Evolutionary conservation across 2,329 filamentous ascomycete species (phyloP), one percentile per base, ranked within the genome.

Genomic region (Pleurostoma richardsiae): DNA sequence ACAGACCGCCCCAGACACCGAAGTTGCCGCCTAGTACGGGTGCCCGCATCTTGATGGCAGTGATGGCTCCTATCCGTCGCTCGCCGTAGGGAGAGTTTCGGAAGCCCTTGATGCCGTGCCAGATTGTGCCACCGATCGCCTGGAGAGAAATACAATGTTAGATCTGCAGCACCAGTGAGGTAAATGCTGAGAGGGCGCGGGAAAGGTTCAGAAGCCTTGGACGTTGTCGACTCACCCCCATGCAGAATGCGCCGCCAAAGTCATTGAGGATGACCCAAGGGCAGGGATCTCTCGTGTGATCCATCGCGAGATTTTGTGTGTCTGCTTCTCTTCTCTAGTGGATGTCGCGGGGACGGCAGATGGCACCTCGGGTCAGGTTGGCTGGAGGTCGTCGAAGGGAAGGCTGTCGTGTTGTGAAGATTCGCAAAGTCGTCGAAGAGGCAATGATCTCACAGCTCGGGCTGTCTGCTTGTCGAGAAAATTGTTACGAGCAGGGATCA

Each of bases 21-120:
- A 97, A 99, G 77, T 99, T 99, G 61, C 94, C 94, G 62, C 94
- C 94, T 42, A 97, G 80, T 31, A 97, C 92, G 3, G 94, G 94
- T 39, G 94, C 94, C 64, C 94, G 87, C 64, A 94, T 91, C 79
- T 99, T 99, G 72, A 99, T 90, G 50, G 94, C 94, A 60, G 92
- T 96, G 71, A 99, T 80, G 57, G 94, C 89, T 66, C 94, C 94
- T 76, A 97, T 92, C 68, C 92, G 82, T 66, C 94, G 83, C 76
- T 99, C 94, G 66, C 94, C 94, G 67, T 95, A 90, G 36, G 88
- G 88, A 49, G 84, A 88, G 73, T 89, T 95, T 65, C 90, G 77
- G 73, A 90, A 94, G 49, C 91, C 94, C 74, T 99, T 99, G 55
- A 96, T 87, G 60, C 91, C 91, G 72, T 96, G 92, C 92, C 92